Percentiles rank a stretch among this genome's conserved stretches.
These are phyloP conservation scores for Silybum marianum DNA, from an alignment of 129 eudicot species.

Conservation along the genomic window DNA sequence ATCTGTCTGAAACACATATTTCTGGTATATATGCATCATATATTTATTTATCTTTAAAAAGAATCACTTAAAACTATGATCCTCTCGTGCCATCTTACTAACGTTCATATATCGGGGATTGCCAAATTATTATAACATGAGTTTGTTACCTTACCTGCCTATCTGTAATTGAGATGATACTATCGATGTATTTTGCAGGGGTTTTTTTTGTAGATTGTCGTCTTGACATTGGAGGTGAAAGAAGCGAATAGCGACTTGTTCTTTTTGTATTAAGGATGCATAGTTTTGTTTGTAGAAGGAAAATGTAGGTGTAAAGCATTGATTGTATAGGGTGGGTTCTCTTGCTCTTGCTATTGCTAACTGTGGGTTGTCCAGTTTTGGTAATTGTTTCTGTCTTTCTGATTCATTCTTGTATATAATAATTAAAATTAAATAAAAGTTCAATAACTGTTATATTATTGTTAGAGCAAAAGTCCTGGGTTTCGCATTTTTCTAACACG, in stretches of 20 bases:
- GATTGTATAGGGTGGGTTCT: slow-evolving; percentile 12
- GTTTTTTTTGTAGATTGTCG: slow-evolving; percentile 15
- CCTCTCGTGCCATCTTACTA: background rate
- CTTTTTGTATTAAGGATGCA: slow-evolving; percentile 9
- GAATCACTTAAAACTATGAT: too few species aligned
- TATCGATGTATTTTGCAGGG: slow-evolving; percentile 23
- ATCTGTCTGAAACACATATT: background rate
- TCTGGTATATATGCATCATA: too few species aligned
- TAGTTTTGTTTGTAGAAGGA: slow-evolving; percentile 30
- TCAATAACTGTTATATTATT: too few species aligned
- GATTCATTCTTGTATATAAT: background rate
- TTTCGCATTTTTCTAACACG: background rate
- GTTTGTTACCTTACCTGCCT: too few species aligned
- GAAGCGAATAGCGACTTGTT: slow-evolving; percentile 5
- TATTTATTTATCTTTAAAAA: too few species aligned
- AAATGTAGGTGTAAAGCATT: slow-evolving; percentile 26
- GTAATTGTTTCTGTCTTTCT: slow-evolving; percentile 3
- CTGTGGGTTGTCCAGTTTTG: slow-evolving; percentile 22
- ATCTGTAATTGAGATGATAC: slow-evolving; percentile 13
- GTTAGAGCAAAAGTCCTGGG: background rate
- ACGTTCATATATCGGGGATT: background rate
- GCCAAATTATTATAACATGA: background rate
- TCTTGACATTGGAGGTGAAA: slow-evolving; percentile 29
- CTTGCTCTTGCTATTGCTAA: slow-evolving; percentile 24
- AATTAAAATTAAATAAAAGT: too few species aligned